These are phyloP conservation scores for Emericellopsis atlantica DNA, from an alignment of 2,329 filamentous ascomycete species.

Conservation along the genomic window DNA sequence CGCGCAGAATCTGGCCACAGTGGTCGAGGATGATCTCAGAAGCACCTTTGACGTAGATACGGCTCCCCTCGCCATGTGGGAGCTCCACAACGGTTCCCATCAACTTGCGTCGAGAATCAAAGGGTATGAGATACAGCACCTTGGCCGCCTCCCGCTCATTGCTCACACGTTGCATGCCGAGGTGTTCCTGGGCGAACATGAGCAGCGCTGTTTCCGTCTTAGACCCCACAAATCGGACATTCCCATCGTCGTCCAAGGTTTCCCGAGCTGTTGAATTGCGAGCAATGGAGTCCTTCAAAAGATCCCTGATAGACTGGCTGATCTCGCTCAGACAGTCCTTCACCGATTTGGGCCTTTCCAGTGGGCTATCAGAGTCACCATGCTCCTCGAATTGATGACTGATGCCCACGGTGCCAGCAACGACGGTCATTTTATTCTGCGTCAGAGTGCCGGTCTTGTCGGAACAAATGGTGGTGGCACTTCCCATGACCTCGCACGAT, in stretches of 20 bases:
- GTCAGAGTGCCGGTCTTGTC: constrained; percentile 58
- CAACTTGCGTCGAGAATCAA: constrained; percentile 65
- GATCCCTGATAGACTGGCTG: constrained; percentile 30
- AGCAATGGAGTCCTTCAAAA: constrained; percentile 47
- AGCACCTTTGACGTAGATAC: constrained; percentile 51
- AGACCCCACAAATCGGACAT: constrained; percentile 57
- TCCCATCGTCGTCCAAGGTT: constrained; percentile 51
- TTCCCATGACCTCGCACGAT: constrained; percentile 73
- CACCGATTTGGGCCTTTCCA: constrained; percentile 1
- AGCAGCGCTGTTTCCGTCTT: constrained; percentile 68
- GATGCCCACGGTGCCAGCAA: constrained; percentile 46
- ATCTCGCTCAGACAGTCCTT: constrained; percentile 34
- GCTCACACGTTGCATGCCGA: constrained; percentile 53
- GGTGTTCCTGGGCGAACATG: constrained; percentile 52
- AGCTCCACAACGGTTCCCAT: constrained; percentile 48
- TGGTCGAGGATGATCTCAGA: constrained; percentile 50
- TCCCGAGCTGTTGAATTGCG: constrained; percentile 67
- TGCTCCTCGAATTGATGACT: constrained; percentile 36
- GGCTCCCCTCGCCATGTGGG: constrained; percentile 30
- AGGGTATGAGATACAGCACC: constrained; percentile 57
- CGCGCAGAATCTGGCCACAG: constrained; percentile 36
- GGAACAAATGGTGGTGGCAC: constrained; percentile 58
- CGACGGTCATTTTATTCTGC: constrained; percentile 58
- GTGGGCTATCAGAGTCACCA: constrained; percentile 9
- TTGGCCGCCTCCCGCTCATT: constrained; percentile 49